phyloP scores from a whole-genome alignment of 2,329 filamentous ascomycete species.

The Nigrograna mackinnonii region DNA sequence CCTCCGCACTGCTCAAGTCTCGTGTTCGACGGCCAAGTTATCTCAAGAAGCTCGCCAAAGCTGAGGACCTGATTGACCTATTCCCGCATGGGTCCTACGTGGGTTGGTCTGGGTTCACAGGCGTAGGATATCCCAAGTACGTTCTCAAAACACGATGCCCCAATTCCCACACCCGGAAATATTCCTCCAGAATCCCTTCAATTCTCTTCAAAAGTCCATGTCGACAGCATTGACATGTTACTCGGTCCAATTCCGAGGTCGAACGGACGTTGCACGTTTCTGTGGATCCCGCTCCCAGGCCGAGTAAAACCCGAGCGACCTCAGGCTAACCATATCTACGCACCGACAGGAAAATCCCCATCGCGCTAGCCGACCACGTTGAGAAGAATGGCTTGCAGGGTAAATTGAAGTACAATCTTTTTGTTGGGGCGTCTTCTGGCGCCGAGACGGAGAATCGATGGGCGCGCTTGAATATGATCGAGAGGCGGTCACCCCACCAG shows the following conservation, averaged over 20 bases:
- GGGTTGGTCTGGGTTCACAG: constrained; percentile 90
- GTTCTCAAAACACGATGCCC: background rate
- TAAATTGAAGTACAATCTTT: constrained; percentile 82
- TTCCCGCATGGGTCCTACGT: constrained; percentile 87
- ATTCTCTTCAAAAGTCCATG: background rate
- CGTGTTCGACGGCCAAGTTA: constrained; percentile 76
- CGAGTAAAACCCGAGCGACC: background rate
- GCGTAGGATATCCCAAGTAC: constrained; percentile 86
- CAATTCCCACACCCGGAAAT: background rate
- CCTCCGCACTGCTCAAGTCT: constrained; percentile 74
- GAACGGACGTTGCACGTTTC: background rate
- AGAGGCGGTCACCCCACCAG: constrained; percentile 81
- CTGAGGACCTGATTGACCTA: constrained; percentile 77
- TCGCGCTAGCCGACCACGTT: constrained; percentile 83
- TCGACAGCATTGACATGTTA: background rate
- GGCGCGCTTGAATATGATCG: constrained; percentile 89
- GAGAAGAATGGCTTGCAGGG: constrained; percentile 85
- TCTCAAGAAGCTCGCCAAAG: constrained; percentile 76
- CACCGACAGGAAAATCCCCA: constrained; percentile 72
- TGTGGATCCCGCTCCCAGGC: background rate
- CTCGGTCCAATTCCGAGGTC: constrained; percentile 3
- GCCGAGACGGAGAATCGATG: constrained; percentile 91
- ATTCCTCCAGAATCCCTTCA: background rate
- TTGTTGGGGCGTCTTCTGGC: constrained; percentile 87
- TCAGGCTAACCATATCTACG: background rate